Evolutionary conservation across 176 grass and related monocot genomes (phyloP).

Genomic region (Rhynchospora pubera): DNA sequence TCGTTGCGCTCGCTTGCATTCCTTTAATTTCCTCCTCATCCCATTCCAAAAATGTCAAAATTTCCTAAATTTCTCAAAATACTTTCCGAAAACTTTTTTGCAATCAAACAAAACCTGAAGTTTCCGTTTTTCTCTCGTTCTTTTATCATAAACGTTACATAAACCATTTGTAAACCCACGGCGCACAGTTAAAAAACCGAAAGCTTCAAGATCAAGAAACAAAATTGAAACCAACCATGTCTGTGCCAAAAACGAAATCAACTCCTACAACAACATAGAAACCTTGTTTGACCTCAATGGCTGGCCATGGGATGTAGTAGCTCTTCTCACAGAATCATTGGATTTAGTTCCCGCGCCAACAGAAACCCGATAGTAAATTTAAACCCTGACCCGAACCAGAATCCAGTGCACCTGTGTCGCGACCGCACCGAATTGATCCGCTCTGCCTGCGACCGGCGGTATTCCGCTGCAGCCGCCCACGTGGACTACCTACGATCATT

Average conservation of each 20-base stretch:
- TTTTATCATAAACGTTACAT: not conserved
- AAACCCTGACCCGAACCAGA: conserved; percentile 13
- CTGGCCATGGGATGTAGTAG: conserved; percentile 58
- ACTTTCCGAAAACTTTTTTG: not conserved
- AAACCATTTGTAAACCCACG: conserved; percentile 17
- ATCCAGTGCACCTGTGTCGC: conserved; percentile 46
- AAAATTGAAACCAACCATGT: not conserved
- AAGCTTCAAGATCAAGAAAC: not conserved
- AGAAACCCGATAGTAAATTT: not conserved
- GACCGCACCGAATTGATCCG: conserved; percentile 58
- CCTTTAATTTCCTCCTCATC: not conserved
- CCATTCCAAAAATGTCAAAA: not conserved
- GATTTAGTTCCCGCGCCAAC: conserved; percentile 5
- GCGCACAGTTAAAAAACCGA: not conserved
- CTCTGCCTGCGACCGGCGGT: conserved; percentile 39
- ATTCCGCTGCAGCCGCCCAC: conserved; percentile 59
- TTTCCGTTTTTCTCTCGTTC: conserved; percentile 1
- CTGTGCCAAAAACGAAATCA: not conserved
- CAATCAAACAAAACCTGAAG: conserved; percentile 1
- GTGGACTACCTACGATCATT: conserved; percentile 69
- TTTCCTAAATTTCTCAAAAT: not conserved
- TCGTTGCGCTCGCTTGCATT: conserved; percentile 11
- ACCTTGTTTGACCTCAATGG: conserved; percentile 22
- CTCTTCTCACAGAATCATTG: conserved; percentile 24
- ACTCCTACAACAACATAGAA: not conserved